phyloP scores from a whole-genome alignment of 2,329 filamentous ascomycete genomes.

The Alternaria infectoria region DNA sequence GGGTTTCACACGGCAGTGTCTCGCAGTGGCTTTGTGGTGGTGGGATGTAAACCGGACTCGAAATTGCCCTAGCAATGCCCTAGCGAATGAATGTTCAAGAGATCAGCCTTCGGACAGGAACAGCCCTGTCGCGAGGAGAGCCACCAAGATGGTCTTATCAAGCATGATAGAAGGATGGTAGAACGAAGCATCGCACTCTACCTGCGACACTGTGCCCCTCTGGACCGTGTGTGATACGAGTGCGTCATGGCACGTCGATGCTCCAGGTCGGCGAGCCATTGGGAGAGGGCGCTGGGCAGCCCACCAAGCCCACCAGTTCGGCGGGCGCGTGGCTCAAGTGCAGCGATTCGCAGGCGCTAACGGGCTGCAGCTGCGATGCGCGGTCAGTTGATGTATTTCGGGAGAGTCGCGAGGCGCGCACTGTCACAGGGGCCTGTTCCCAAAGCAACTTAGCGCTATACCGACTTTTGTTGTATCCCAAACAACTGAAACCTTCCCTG shows the following conservation, averaged over 20 bases:
- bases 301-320: constrained; percentile 17
- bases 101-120: constrained; percentile 33
- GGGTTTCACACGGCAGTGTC: constrained; percentile 30
- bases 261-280: constrained; percentile 4
- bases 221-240: constrained; percentile 3
- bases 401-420: constrained; percentile 13
- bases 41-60: constrained; percentile 30
- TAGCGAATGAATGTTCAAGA: constrained; percentile 41
- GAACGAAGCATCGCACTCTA: constrained; percentile 18
- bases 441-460: constrained; percentile 18
- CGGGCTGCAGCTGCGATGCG: constrained; percentile 8
- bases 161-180: constrained; percentile 10
- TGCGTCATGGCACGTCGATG: constrained; percentile 10
- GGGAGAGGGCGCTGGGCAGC: constrained; percentile 1
- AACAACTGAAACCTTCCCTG: constrained; percentile 29
- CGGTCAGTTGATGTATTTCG: constrained; percentile 18
- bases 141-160: constrained; percentile 22
- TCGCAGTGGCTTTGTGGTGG: constrained; percentile 20
- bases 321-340: constrained; percentile 13
- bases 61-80: constrained; percentile 23
- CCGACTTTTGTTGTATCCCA: constrained; percentile 14
- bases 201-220: constrained; percentile 31
- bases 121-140: constrained; percentile 19
- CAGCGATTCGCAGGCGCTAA: constrained; percentile 12
- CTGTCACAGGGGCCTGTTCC: constrained; percentile 13